These are phyloP conservation scores for Pseudevernia furfuracea DNA, from an alignment of 495 filamentous ascomycete species.

Conservation along the genomic window DNA sequence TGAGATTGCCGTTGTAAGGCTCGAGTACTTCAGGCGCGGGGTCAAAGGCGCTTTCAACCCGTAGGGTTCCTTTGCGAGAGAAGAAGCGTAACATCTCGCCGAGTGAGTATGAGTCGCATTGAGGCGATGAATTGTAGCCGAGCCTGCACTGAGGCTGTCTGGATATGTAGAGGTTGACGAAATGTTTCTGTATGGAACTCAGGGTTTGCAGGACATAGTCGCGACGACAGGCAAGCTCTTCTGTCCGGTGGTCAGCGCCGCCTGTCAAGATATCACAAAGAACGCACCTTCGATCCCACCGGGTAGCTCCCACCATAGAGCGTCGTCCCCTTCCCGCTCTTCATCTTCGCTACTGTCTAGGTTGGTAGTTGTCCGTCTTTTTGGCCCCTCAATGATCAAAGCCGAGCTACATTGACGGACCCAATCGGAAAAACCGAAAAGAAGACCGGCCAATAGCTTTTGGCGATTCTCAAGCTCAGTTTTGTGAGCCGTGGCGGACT, in stretches of 20 bases:
- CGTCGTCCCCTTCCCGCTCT: conserved; percentile 35
- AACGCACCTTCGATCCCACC: conserved; percentile 59
- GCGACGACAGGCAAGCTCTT: conserved; percentile 64
- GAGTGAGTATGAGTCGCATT: conserved; percentile 80
- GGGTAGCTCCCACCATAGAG: conserved; percentile 69
- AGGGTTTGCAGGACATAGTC: conserved; percentile 66
- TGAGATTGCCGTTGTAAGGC: conserved; percentile 37
- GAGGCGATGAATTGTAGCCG: conserved; percentile 63
- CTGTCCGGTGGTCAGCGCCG: conserved; percentile 33
- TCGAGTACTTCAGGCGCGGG: conserved; percentile 22
- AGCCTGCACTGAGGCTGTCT: conserved; percentile 55
- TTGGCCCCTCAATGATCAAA: conserved; percentile 60
- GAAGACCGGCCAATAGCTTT: conserved; percentile 53
- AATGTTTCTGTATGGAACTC: conserved; percentile 66
- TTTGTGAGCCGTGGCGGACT: conserved; percentile 27
- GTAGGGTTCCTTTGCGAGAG: conserved; percentile 35
- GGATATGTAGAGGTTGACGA: conserved; percentile 60
- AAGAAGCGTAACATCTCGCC: conserved; percentile 84
- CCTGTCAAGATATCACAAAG: background rate
- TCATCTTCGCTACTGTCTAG: conserved; percentile 34
- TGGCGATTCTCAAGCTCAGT: conserved; percentile 54
- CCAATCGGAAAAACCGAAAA: conserved; percentile 48
- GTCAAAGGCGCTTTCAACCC: conserved; percentile 32
- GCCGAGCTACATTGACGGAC: conserved; percentile 48
- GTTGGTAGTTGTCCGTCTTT: conserved; percentile 46